Conservation (phyloP, 805 yeast genomes). For the Kazachstania viticola region DNA sequence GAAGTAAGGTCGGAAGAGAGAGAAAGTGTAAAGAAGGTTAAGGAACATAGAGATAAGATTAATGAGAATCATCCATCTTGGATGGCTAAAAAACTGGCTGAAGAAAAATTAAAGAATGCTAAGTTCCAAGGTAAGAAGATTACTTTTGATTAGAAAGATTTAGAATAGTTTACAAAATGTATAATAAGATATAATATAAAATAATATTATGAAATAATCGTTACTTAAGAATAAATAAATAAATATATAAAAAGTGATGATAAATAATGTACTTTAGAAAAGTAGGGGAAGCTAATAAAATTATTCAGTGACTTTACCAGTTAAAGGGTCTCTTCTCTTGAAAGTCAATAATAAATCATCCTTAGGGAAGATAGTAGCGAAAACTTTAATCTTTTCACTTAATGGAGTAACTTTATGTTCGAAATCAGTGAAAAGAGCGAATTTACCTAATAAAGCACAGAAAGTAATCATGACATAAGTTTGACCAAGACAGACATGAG, state of each 20-base stretch:
- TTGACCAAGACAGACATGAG: constrained; percentile 93
- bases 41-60: too few relatives aligned
- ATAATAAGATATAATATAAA: too few relatives aligned
- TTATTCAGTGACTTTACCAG: constrained; percentile 23
- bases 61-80: constrained; percentile 79
- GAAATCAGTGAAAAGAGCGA: constrained; percentile 69
- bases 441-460: constrained; percentile 85
- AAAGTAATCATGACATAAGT: constrained; percentile 85
- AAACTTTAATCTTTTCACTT: constrained; percentile 87
- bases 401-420: constrained; percentile 71
- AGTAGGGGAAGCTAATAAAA: background rate
- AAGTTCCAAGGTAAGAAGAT: constrained; percentile 80
- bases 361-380: constrained; percentile 96
- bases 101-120: constrained; percentile 50
- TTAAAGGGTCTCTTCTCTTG: constrained; percentile 45
- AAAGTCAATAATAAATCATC: constrained; percentile 83
- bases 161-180: too few relatives aligned
- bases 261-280: background rate
- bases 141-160: constrained; percentile 59
- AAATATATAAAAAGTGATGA: background rate
- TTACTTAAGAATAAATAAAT: too few relatives aligned
- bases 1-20: constrained; percentile 2
- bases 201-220: too few relatives aligned
- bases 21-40: too few relatives aligned
- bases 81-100: constrained; percentile 76